Base-by-base conservation (phyloP, 2,329 filamentous ascomycete genomes). In the Penicillium concentricum region DNA sequence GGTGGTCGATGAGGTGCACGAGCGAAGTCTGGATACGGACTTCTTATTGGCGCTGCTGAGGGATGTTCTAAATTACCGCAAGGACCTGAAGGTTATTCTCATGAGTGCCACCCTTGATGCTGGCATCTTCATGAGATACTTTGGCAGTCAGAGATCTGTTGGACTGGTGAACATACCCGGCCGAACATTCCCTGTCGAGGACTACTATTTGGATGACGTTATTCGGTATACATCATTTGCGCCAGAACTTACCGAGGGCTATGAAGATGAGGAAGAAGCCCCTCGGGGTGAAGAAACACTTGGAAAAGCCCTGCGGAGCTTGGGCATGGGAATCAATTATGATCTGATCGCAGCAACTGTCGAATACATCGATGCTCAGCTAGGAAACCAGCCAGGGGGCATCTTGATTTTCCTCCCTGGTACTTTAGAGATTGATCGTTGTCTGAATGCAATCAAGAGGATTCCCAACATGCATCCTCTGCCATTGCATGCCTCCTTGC, bases 61-160 rank as follows among this genome's bases (percentile, higher is more conserved):
- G 54, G 90, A 96, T 70, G 90, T 96, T 7, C 75, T 97, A 62
- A 84, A 82, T 56, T 81, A 82, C 63, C 84, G 90, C 47, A 87
- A 86, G 66, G 90, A 95, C 61, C 82, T 97, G 37, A 96, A 93
- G 73, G 83, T 97, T 39, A 87, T 99, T 13, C 81, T 99, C 35
- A 99, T 99, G 94, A 96, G 91, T 74, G 93, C 93, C 2, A 99
- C 93, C 0, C 84, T 97, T 3, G 92, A 99, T 74, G 92, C 93
- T 1, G 84, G 87, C 0, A 86, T 92, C 0, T 97, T 97, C 73
- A 86, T 86, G 62, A 79, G 85, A 54, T 97, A 97, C 74, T 97
- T 97, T 76, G 84, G 82, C 6, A 83, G 83, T 1, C 84, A 86
- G 50, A 84, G 83, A 13, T 82, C 80, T 5, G 92, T 97, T 30